Evolutionary conservation across 805 yeast genomes (phyloP).

Genomic region (Ogataea naganishii): DNA sequence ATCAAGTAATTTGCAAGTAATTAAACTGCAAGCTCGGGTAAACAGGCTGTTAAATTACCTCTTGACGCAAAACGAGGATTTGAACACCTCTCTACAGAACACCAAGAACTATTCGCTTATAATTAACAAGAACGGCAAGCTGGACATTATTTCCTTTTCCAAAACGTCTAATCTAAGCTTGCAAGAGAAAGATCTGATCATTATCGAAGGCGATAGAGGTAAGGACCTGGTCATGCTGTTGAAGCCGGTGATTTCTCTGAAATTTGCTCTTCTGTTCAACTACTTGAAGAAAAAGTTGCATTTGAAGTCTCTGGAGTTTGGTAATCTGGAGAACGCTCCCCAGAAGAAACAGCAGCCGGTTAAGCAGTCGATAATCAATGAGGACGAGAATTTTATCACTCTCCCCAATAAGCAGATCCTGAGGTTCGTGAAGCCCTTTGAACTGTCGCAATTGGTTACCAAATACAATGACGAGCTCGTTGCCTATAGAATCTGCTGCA

Average conservation of each 20-base stretch:
- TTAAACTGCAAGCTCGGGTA: conserved; percentile 14
- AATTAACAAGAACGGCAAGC: conserved; percentile 31
- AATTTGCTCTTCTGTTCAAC: conserved; percentile 63
- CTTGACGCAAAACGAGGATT: conserved; percentile 36
- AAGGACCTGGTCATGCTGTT: conserved; percentile 69
- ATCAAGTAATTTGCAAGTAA: conserved; percentile 2
- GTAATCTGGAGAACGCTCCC: conserved; percentile 17
- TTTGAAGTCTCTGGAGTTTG: conserved; percentile 37
- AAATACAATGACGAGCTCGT: conserved; percentile 66
- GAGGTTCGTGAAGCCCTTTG: conserved; percentile 68
- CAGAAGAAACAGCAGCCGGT: conserved; percentile 9
- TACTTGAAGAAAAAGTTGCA: conserved; percentile 70
- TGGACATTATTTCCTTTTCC: conserved; percentile 64
- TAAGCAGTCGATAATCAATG: conserved; percentile 30
- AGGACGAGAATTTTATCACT: conserved; percentile 53
- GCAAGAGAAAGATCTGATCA: conserved; percentile 55
- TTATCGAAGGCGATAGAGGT: conserved; percentile 81
- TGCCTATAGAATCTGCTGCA: conserved; percentile 57
- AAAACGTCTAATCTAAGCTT: conserved; percentile 52
- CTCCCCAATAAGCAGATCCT: conserved; percentile 73
- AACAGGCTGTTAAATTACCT: conserved; percentile 28
- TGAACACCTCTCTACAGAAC: conserved; percentile 23
- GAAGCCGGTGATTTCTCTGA: conserved; percentile 53
- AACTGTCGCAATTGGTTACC: conserved; percentile 48
- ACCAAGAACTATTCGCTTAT: conserved; percentile 28